Evolutionary conservation across 2,329 filamentous ascomycete genomes (phyloP), one percentile per base, ranked within the genome.

Genomic region (Monosporascus cannonballus): DNA sequence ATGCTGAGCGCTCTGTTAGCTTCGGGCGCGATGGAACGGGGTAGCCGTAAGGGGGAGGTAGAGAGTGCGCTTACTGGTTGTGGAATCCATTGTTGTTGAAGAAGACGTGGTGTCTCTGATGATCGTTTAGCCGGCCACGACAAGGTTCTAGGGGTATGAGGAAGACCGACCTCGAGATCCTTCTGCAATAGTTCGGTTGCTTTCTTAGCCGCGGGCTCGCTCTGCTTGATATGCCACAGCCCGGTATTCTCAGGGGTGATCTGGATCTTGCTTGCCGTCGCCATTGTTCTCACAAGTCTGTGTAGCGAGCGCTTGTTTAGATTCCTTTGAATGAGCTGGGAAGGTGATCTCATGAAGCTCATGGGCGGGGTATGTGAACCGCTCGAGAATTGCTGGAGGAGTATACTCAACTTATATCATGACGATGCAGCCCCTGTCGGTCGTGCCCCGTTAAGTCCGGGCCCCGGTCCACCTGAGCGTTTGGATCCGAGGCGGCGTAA

Each of bases 41-140:
- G 7, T 22, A 8, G 4, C 41, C 24, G 5, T 42, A 34, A 34
- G 34, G n/a, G 42, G 14, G 1, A 4, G 18, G 37, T 25, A 4
- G 49, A n/a, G 6, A 6, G 39, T 6, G 5, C 18, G 53, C 67
- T 62, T 71, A 78, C 89, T 96, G 91, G 67, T 96, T 89, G 64
- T 96, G 92, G 57, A 87, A 95, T 0, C 87, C 86, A 2, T 69
- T 64, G 0, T 78, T 55, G 56, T 94, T 95, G 76, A 91, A 96
- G 71, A 86, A 95, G 53, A 91, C 86, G 64, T 96, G 88, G 61
- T 91, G 82, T 36, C 71, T 72, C 72, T 76, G 49, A 14, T 15
- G 34, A 3, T 20, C 15, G 24, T 54, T 27, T 39, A 38, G 11
- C 20, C 15, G 49, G 51, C 45, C 22, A 51, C 45, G 25, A 8